Evolutionary conservation across 2,329 filamentous ascomycete genomes (phyloP).

Genomic region (Fusarium pseudocircinatum): DNA sequence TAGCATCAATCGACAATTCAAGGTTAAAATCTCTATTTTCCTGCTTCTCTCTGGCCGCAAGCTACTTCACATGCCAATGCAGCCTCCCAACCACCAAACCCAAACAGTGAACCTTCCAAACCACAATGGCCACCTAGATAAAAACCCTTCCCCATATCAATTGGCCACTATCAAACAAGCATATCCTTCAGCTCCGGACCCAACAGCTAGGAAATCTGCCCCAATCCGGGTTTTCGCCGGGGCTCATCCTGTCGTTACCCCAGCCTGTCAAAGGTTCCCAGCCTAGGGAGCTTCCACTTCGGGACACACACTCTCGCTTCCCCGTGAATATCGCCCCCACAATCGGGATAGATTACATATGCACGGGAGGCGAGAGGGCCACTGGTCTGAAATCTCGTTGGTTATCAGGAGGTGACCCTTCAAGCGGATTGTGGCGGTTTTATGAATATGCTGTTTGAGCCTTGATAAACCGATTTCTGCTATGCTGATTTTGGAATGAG

Average conservation of each 20-base stretch:
- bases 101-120: no score
- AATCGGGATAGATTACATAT: neutral
- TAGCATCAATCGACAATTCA: neutral
- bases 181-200: neutral
- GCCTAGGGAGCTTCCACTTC: conserved; percentile 23
- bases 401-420: neutral
- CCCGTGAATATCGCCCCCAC: conserved; percentile 1
- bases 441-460: neutral
- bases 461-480: conserved; percentile 6
- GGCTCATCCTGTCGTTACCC: conserved; percentile 1
- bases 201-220: neutral
- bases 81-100: neutral
- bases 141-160: neutral
- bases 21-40: neutral
- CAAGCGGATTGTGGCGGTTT: neutral
- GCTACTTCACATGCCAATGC: neutral
- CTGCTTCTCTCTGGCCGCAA: neutral
- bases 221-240: neutral
- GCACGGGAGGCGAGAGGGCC: neutral
- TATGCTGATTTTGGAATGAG: neutral
- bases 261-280: conserved; percentile 33
- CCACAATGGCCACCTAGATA: neutral
- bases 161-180: conserved; percentile 9
- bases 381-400: neutral
- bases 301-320: conserved; percentile 1